Conservation (phyloP, 1,284 basidiomycete genomes). For the Fomitiporia mediterranea region DNA sequence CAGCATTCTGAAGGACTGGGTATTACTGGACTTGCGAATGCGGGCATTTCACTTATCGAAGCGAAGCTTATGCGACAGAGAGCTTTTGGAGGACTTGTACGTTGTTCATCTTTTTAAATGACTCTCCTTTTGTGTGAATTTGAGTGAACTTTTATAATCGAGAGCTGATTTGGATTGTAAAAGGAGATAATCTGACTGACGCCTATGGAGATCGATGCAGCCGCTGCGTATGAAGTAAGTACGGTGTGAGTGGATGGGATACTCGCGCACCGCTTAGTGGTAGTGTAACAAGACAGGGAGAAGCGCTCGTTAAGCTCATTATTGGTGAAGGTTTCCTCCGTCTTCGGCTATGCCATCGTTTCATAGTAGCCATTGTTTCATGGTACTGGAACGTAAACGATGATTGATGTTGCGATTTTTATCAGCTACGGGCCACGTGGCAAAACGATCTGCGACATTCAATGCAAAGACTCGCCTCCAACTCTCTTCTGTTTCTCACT, state of each 20-base stretch:
- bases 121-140: not conserved
- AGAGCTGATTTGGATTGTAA: no score
- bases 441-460: no score
- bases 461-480: no score
- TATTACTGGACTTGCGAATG: slow-evolving; percentile 17
- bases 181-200: slow-evolving; percentile 19
- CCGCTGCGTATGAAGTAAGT: slow-evolving; percentile 26
- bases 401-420: no score
- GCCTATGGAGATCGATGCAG: slow-evolving; percentile 24
- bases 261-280: slow-evolving; percentile 23
- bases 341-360: no score
- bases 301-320: slow-evolving; percentile 25
- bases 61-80: slow-evolving; percentile 26
- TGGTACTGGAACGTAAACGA: no score
- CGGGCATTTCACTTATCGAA: slow-evolving; percentile 16
- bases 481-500: no score
- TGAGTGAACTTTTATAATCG: no score
- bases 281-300: slow-evolving; percentile 23
- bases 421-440: no score
- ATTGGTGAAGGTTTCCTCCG: slow-evolving; percentile 25
- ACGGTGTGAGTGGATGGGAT: slow-evolving; percentile 23
- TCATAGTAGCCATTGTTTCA: no score
- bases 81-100: slow-evolving; percentile 27
- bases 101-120: slow-evolving; percentile 10
- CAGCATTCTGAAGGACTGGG: slow-evolving; percentile 21